These are phyloP conservation scores for Zopfia rhizophila DNA, from an alignment of 2,329 filamentous ascomycete genomes.

Conservation along the genomic window DNA sequence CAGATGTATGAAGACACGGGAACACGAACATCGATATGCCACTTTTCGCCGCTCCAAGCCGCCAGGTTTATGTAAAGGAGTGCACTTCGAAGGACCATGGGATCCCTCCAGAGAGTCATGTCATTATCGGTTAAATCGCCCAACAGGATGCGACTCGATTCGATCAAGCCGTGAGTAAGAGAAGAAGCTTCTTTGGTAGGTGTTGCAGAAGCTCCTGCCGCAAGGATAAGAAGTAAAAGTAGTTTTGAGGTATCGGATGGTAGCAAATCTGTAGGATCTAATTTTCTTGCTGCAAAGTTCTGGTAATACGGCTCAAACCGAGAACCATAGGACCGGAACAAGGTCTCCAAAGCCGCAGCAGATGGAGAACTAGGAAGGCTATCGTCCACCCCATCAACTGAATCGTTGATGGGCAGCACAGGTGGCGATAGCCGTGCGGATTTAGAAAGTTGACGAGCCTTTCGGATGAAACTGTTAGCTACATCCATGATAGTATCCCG, in stretches of 20 bases:
- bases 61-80: conserved; percentile 71
- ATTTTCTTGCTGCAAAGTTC: conserved; percentile 64
- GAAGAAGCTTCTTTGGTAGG: conserved; percentile 69
- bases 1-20: conserved; percentile 2
- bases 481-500: conserved; percentile 73
- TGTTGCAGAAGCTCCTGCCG: conserved; percentile 70
- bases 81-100: conserved; percentile 69
- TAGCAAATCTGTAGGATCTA: conserved; percentile 73
- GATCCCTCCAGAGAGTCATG: conserved; percentile 70
- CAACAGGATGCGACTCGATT: conserved; percentile 73
- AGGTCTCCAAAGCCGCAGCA: conserved; percentile 70
- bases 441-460: conserved; percentile 67
- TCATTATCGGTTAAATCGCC: conserved; percentile 75
- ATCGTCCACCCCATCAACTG: conserved; percentile 59
- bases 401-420: not conserved
- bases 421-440: conserved; percentile 47
- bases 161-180: conserved; percentile 69
- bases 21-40: conserved; percentile 72
- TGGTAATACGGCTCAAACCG: conserved; percentile 71
- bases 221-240: conserved; percentile 74
- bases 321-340: conserved; percentile 69
- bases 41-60: conserved; percentile 76
- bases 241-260: conserved; percentile 66
- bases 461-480: conserved; percentile 72
- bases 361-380: conserved; percentile 69